A percentile compares a stretch with the other conserved stretches of the same genome.
Conservation (phyloP, 2,329 filamentous ascomycete species). For the Ophiostoma himal-ulmi region DNA sequence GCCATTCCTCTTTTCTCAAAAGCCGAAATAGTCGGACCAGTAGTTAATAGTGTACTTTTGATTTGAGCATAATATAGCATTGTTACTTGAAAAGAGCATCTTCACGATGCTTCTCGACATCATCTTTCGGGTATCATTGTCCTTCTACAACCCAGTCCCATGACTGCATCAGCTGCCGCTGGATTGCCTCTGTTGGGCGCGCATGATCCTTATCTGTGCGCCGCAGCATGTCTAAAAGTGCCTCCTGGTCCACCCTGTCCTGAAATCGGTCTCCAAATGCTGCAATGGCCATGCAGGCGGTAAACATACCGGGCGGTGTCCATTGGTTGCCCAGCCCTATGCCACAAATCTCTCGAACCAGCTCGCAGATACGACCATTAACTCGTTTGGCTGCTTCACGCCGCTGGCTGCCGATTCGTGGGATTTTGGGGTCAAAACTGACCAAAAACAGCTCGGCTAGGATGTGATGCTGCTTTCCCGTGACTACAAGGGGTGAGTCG, state of each 20-base stretch:
- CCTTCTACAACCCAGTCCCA: constrained; percentile 28
- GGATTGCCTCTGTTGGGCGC: constrained; percentile 32
- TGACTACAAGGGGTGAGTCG: constrained; percentile 35
- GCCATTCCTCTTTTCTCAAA: too few species aligned
- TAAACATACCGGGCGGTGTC: constrained; percentile 50
- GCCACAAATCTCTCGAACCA: constrained; percentile 52
- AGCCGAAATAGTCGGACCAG: not conserved
- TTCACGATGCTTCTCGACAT: not conserved
- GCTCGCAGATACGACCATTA: constrained; percentile 37
- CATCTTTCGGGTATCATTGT: not conserved
- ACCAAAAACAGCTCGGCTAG: constrained; percentile 52
- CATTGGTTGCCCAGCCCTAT: constrained; percentile 52
- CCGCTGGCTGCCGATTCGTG: constrained; percentile 42
- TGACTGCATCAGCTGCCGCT: constrained; percentile 30
- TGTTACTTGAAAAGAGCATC: not conserved
- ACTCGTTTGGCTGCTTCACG: constrained; percentile 21
- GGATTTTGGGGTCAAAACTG: constrained; percentile 50
- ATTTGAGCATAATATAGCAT: not conserved
- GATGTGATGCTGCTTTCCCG: constrained; percentile 55
- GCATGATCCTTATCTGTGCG: constrained; percentile 32
- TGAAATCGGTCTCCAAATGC: constrained; percentile 38
- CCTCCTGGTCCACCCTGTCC: constrained; percentile 30
- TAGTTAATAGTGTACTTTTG: not conserved
- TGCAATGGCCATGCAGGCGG: constrained; percentile 50
- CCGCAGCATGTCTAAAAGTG: constrained; percentile 31